A percentile compares a stretch with the other conserved stretches of the same genome.
phyloP scores from a whole-genome alignment of 169 alveolate species.

The Cryptosporidium felis region DNA sequence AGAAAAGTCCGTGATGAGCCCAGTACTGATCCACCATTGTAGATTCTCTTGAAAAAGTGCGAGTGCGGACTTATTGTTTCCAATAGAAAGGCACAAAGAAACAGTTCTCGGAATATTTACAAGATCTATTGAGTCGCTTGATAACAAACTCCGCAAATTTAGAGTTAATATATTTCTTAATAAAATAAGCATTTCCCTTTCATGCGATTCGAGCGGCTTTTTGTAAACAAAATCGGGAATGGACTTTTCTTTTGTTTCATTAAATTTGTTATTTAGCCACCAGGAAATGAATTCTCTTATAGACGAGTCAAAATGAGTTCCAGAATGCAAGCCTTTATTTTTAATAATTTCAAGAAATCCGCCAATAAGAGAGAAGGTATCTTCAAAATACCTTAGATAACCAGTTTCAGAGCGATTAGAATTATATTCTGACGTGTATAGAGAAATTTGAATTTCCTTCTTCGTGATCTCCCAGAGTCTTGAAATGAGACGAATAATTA shows the following conservation, averaged over 20 bases:
- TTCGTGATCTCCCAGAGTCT: slow-evolving; percentile 16
- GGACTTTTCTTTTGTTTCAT: background rate
- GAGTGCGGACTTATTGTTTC: background rate
- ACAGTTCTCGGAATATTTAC: slow-evolving; percentile 19
- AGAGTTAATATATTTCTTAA: background rate
- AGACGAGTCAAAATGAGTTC: background rate
- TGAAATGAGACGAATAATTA: background rate
- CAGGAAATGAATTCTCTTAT: slow-evolving; percentile 17
- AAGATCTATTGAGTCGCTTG: background rate
- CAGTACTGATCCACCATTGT: slow-evolving; percentile 21
- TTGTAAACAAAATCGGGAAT: too few relatives aligned
- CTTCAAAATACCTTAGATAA: slow-evolving; percentile 2
- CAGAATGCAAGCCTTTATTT: background rate
- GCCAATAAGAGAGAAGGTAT: slow-evolving; percentile 10
- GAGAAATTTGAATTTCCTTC: background rate
- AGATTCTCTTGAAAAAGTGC: background rate
- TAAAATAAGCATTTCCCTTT: background rate
- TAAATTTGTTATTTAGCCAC: background rate
- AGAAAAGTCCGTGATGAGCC: slow-evolving; percentile 7
- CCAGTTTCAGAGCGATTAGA: background rate
- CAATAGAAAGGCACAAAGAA: slow-evolving; percentile 25
- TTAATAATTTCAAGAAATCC: slow-evolving; percentile 5
- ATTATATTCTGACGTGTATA: background rate
- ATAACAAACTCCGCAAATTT: background rate
- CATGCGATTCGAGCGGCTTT: background rate